Conservation (phyloP, 2,329 filamentous ascomycete genomes). For the Talaromyces sp. region DNA sequence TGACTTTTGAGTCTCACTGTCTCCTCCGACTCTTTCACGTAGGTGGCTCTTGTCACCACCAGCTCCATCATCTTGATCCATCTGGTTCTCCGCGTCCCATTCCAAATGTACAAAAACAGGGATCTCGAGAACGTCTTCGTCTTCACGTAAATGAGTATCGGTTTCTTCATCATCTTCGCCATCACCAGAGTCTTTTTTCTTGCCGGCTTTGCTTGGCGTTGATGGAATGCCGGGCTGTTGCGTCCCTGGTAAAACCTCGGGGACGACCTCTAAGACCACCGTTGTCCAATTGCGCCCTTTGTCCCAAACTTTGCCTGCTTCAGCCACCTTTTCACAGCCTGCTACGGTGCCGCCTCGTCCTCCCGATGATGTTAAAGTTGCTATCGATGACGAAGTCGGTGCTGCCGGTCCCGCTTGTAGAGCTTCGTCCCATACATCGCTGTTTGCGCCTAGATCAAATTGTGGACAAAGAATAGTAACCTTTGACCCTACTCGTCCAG, state of each 20-base stretch:
- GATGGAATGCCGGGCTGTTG: slow-evolving; percentile 3
- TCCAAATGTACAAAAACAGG: slow-evolving; percentile 91
- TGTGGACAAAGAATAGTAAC: slow-evolving; percentile 93
- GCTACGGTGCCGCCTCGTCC: slow-evolving; percentile 31
- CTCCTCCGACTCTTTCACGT: slow-evolving; percentile 6
- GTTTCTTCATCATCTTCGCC: slow-evolving; percentile 33
- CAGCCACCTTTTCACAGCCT: slow-evolving; percentile 57
- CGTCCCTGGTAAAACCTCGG: slow-evolving; percentile 39
- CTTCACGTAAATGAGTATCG: slow-evolving; percentile 39
- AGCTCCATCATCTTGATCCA: slow-evolving; percentile 25
- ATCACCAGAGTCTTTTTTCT: slow-evolving; percentile 22
- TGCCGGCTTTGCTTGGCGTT: slow-evolving; percentile 20
- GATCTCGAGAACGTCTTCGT: slow-evolving; percentile 75
- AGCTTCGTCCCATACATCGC: slow-evolving; percentile 91
- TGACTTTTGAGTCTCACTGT: slow-evolving; percentile 51
- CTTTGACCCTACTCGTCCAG: slow-evolving; percentile 71
- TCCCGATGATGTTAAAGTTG: slow-evolving; percentile 9
- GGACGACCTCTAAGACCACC: slow-evolving; percentile 89
- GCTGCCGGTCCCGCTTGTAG: slow-evolving; percentile 55
- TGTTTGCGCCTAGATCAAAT: slow-evolving; percentile 91
- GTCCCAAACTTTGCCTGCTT: slow-evolving; percentile 96
- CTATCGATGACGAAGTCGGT: slow-evolving; percentile 40
- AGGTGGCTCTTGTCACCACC: slow-evolving; percentile 6
- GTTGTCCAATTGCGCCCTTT: slow-evolving; percentile 91
- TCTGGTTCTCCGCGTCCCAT: slow-evolving; percentile 69